Conservation (phyloP, 1,284 basidiomycete genomes). For the Vanrija pseudolonga region DNA sequence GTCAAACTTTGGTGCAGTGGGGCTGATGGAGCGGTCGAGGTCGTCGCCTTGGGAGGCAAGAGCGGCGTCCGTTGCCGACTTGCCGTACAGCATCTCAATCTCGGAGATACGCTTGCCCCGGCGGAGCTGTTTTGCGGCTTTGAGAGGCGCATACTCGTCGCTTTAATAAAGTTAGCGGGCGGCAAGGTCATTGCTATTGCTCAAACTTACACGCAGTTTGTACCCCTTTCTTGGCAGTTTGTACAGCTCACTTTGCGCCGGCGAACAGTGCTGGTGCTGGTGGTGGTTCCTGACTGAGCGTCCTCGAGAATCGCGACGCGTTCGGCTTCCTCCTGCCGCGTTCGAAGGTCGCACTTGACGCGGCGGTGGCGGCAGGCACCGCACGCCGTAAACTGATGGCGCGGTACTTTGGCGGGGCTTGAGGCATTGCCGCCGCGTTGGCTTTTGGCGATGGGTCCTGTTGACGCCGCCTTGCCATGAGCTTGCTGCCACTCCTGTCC, state of each 20-base stretch:
- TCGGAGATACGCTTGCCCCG: constrained; percentile 78
- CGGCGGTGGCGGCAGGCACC: constrained; percentile 83
- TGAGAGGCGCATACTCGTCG: constrained; percentile 78
- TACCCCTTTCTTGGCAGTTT: constrained; percentile 76
- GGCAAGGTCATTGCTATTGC: neutral
- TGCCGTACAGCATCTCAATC: constrained; percentile 55
- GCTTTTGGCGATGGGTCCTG: neutral
- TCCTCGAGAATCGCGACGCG: constrained; percentile 8
- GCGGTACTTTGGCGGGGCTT: constrained; percentile 56
- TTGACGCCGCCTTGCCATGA: neutral
- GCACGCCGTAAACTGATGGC: constrained; percentile 80
- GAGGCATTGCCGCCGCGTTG: neutral
- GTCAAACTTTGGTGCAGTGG: constrained; percentile 14
- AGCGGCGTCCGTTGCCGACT: constrained; percentile 32
- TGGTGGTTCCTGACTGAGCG: neutral
- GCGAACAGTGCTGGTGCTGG: neutral
- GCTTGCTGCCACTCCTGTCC: constrained; percentile 1
- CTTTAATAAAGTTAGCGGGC: constrained; percentile 49
- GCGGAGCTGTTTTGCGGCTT: constrained; percentile 75
- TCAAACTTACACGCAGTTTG: constrained; percentile 73
- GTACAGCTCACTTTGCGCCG: constrained; percentile 58
- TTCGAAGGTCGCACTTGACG: constrained; percentile 47
- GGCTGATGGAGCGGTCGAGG: constrained; percentile 15
- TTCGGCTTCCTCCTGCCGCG: constrained; percentile 37
- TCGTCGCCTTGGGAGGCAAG: constrained; percentile 24